Conservation (phyloP, 768 basidiomycete species). For the Xanthoconium stramineum region DNA sequence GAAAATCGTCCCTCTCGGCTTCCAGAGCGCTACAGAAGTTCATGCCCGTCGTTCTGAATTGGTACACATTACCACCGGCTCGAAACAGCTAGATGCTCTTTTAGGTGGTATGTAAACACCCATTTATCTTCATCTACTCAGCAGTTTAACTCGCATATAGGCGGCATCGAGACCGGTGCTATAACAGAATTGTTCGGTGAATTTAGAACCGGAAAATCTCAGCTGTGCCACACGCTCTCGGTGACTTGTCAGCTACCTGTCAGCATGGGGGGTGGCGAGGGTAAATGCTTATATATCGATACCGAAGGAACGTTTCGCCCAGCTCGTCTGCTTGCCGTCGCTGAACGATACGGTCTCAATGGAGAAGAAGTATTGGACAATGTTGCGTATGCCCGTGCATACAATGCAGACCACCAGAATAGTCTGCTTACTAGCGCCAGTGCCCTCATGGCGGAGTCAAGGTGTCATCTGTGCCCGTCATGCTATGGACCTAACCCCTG, state of each 20-base stretch:
- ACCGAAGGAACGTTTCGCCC: conserved; percentile 99
- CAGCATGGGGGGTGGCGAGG: conserved; percentile 98
- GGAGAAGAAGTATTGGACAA: conserved; percentile 98
- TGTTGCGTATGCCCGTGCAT: conserved; percentile 96
- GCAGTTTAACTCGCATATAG: conserved; percentile 37
- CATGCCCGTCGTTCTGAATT: conserved; percentile 93
- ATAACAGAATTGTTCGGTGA: conserved; percentile 99
- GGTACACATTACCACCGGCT: conserved; percentile 95
- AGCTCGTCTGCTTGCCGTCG: conserved; percentile 88
- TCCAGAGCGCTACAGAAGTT: conserved; percentile 97
- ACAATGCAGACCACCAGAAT: conserved; percentile 97
- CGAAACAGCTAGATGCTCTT: conserved; percentile 92
- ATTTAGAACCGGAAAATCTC: conserved; percentile 97
- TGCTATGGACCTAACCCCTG: background rate
- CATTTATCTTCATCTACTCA: background rate
- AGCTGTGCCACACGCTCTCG: conserved; percentile 96
- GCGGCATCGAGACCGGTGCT: conserved; percentile 96
- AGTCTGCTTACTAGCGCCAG: conserved; percentile 86
- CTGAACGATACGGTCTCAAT: conserved; percentile 94
- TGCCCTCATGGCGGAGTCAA: conserved; percentile 98
- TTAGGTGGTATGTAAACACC: conserved; percentile 65
- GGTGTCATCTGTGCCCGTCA: conserved; percentile 48
- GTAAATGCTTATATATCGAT: conserved; percentile 98
- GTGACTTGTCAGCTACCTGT: conserved; percentile 98
- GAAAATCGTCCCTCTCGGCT: conserved; percentile 96